Percentiles rank a stretch among this genome's conserved stretches.
These are phyloP conservation scores for Phyllosticta citriasiana DNA, from an alignment of 2,329 filamentous ascomycete genomes.

Conservation along the genomic window DNA sequence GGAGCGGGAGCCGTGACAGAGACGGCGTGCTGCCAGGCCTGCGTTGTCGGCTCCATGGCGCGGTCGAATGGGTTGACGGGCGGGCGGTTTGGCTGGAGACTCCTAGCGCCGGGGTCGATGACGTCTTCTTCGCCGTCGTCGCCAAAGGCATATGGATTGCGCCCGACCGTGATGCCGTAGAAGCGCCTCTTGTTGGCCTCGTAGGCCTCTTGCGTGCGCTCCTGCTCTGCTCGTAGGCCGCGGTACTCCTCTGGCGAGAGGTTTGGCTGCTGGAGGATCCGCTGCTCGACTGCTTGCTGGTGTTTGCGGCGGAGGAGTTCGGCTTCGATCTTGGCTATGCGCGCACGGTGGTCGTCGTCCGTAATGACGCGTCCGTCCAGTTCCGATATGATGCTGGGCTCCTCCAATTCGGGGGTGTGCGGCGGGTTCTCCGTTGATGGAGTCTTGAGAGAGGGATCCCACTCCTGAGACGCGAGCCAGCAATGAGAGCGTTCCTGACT, in stretches of 20 bases:
- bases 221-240: neutral
- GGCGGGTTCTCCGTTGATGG: neutral
- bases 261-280: neutral
- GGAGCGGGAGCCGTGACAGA: neutral
- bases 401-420: neutral
- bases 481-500: slow-evolving; percentile 25
- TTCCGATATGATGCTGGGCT: neutral
- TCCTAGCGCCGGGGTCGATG: no score
- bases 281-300: neutral
- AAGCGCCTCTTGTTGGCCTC: neutral
- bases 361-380: neutral
- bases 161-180: neutral
- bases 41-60: neutral
- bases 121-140: neutral
- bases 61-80: neutral
- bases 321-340: neutral
- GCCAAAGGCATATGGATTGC: neutral
- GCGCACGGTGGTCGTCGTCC: neutral
- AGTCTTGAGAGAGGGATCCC: neutral
- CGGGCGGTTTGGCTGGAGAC: no score
- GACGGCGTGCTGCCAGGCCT: neutral
- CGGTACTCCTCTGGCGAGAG: neutral
- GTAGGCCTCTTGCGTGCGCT: neutral
- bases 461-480: slow-evolving; percentile 24
- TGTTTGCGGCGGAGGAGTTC: neutral